phyloP scores from a whole-genome alignment of 2,329 filamentous ascomycete species.

The Phyllosticta paracitricarpa region DNA sequence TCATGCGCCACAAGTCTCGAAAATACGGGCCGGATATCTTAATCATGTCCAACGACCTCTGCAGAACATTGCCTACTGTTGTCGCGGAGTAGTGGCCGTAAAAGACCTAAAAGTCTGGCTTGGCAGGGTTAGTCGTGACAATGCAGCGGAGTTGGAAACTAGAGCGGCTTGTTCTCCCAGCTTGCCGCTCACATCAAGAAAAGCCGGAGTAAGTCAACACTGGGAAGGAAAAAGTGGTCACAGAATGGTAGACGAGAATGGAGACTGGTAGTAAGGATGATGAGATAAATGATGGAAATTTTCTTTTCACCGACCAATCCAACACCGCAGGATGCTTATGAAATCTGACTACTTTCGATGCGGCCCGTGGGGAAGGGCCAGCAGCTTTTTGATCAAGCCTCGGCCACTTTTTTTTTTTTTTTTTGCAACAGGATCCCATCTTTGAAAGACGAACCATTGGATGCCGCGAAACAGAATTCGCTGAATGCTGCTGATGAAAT shows the following conservation, averaged over 20 bases:
- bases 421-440: not conserved
- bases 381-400: not conserved
- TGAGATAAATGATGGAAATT: not conserved
- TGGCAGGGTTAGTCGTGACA: not conserved
- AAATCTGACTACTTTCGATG: not conserved
- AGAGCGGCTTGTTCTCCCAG: not conserved
- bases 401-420: slow-evolving; percentile 1
- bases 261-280: not conserved
- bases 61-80: not conserved
- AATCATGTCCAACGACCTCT: not conserved
- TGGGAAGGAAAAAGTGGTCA: not conserved
- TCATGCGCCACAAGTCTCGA: not conserved
- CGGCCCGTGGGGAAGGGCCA: not conserved
- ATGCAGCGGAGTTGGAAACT: not conserved
- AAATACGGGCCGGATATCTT: not conserved
- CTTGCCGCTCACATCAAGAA: not conserved
- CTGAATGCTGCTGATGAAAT: slow-evolving; percentile 7
- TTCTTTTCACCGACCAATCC: not conserved
- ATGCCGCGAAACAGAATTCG: slow-evolving; percentile 9
- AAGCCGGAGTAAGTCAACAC: not conserved
- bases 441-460: not conserved
- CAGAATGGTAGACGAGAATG: not conserved
- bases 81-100: not conserved
- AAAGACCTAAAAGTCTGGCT: not conserved
- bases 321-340: not conserved